Evolutionary conservation across 1,139 yeast genomes (phyloP).

Genomic region (Hyphopichia wangnamkhiaoensis): DNA sequence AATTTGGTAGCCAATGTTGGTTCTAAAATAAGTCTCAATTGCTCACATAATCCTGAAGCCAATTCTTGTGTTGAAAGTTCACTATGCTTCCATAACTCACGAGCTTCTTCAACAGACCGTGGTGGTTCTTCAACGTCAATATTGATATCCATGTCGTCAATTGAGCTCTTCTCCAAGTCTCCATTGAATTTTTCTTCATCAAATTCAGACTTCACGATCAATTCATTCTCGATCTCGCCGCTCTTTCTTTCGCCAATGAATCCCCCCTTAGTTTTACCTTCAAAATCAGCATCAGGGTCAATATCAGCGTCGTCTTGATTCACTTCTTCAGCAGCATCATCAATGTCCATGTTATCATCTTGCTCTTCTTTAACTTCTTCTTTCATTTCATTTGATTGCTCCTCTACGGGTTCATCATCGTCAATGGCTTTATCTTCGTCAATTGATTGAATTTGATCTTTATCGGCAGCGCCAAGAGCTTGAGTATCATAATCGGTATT

Average conservation of each 20-base stretch:
- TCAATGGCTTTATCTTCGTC: slow-evolving; percentile 89
- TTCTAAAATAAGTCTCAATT: slow-evolving; percentile 85
- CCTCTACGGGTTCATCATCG: slow-evolving; percentile 43
- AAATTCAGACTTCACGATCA: slow-evolving; percentile 27
- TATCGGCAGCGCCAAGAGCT: slow-evolving; percentile 87
- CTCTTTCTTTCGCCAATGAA: slow-evolving; percentile 50
- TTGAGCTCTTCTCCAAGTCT: slow-evolving; percentile 24
- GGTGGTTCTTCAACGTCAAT: slow-evolving; percentile 32
- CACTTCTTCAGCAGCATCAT: slow-evolving; percentile 20
- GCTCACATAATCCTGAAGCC: slow-evolving; percentile 88
- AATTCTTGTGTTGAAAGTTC: slow-evolving; percentile 84
- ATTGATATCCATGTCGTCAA: slow-evolving; percentile 18
- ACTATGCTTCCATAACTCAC: slow-evolving; percentile 78
- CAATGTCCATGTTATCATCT: slow-evolving; percentile 14
- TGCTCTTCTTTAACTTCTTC: slow-evolving; percentile 25
- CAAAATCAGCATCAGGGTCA: slow-evolving; percentile 45
- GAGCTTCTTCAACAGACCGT: slow-evolving; percentile 63
- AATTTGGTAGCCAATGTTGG: slow-evolving; percentile 95
- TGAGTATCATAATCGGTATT: slow-evolving; percentile 77
- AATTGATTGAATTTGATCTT: slow-evolving; percentile 74
- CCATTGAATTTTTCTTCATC: slow-evolving; percentile 28
- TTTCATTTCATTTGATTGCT: slow-evolving; percentile 13
- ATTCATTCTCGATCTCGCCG: slow-evolving; percentile 26
- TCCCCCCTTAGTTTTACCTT: slow-evolving; percentile 56
- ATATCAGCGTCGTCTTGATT: slow-evolving; percentile 19